These are phyloP conservation scores for Blastocrithidia nonstop DNA, from an alignment of 208 protist genomes.

Conservation along the genomic window DNA sequence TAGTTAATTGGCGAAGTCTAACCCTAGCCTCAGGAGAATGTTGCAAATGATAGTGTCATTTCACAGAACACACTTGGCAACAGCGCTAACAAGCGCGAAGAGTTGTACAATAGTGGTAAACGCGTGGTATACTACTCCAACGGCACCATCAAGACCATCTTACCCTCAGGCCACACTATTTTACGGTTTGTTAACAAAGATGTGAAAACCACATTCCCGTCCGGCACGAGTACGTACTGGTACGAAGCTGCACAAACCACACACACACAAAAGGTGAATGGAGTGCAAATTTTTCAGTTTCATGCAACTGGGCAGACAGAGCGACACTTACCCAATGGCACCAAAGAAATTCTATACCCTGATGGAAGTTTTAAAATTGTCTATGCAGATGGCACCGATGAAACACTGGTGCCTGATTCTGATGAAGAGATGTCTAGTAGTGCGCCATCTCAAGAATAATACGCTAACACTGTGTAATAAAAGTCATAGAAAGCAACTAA, in stretches of 20 bases:
- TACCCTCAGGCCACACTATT: conserved; percentile 65
- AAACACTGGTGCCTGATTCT: conserved; percentile 63
- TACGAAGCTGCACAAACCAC: conserved; percentile 84
- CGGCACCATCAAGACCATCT: conserved; percentile 79
- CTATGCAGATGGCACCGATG: conserved; percentile 55
- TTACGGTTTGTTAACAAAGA: conserved; percentile 88
- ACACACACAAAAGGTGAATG: conserved; percentile 78
- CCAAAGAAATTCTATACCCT: conserved; percentile 89
- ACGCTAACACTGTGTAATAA: neutral
- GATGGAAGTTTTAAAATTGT: conserved; percentile 86
- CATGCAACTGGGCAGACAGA: conserved; percentile 79
- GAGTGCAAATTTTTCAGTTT: conserved; percentile 84
- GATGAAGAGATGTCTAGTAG: conserved; percentile 6
- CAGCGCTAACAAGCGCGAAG: conserved; percentile 78
- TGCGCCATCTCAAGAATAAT: neutral
- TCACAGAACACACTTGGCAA: conserved; percentile 57
- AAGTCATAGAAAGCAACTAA: too few species aligned
- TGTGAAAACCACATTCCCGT: conserved; percentile 78
- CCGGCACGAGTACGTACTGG: conserved; percentile 85
- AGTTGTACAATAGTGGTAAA: conserved; percentile 80
- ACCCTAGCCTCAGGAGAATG: conserved; percentile 25
- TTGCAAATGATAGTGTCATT: conserved; percentile 50
- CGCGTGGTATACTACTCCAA: conserved; percentile 85
- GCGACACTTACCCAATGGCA: conserved; percentile 74
- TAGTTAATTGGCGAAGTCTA: conserved; percentile 56